Evolutionary conservation across 2,329 filamentous ascomycete species (phyloP).

Genomic region (Didymosphaeria variabile): DNA sequence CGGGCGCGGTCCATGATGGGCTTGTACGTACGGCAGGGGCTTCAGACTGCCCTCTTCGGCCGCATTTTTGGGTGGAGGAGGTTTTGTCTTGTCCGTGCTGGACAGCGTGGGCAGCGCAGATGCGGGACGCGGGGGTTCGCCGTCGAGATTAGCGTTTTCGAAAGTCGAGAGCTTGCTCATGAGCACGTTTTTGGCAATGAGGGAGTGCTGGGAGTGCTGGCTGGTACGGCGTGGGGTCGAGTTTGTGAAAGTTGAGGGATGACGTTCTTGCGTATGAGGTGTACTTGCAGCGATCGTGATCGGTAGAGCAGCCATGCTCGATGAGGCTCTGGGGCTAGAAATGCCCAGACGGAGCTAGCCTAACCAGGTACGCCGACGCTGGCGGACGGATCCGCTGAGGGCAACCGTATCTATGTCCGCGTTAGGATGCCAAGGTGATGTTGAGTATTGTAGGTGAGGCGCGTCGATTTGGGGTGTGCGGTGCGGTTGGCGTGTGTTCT

Average conservation of each 20-base stretch:
- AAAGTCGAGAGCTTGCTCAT: conserved; percentile 53
- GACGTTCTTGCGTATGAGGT: conserved; percentile 24
- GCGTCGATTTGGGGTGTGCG: neutral
- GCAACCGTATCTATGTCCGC: conserved; percentile 6
- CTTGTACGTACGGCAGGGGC: conserved; percentile 32
- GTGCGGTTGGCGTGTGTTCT: conserved; percentile 1
- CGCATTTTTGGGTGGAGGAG: conserved; percentile 30
- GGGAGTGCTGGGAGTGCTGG: conserved; percentile 61
- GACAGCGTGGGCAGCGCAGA: conserved; percentile 28
- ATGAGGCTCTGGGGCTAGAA: conserved; percentile 7
- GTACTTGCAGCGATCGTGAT: conserved; percentile 24
- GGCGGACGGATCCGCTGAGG: conserved; percentile 4
- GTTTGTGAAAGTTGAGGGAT: conserved; percentile 32
- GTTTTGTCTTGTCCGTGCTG: conserved; percentile 12
- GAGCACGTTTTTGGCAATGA: conserved; percentile 60
- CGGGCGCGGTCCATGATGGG: conserved; percentile 27
- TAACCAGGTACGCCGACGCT: conserved; percentile 7
- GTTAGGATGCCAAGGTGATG: conserved; percentile 12
- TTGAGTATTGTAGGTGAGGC: neutral
- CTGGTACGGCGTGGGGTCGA: conserved; percentile 42
- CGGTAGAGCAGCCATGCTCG: conserved; percentile 21
- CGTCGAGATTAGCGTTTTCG: conserved; percentile 31
- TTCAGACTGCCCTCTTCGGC: conserved; percentile 42
- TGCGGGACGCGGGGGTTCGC: conserved; percentile 31
- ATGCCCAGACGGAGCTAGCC: conserved; percentile 12